A percentile compares a stretch with the other conserved stretches of the same genome.
These are phyloP conservation scores for Heliocybe sulcata DNA, from an alignment of 1,284 basidiomycete species.

Conservation along the genomic window DNA sequence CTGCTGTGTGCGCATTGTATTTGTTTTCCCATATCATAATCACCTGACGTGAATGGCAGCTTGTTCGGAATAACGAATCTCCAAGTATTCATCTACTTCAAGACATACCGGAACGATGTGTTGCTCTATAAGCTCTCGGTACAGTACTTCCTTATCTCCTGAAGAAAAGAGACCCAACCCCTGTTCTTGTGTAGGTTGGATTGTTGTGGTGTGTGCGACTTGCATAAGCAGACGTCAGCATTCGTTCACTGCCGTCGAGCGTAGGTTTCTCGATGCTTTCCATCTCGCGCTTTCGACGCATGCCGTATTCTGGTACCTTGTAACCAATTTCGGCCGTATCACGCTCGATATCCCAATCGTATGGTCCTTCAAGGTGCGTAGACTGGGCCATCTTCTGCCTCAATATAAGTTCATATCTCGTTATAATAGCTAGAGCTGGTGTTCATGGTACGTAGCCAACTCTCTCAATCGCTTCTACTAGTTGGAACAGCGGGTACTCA, in stretches of 20 bases:
- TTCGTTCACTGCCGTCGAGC: not conserved
- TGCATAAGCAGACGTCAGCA: not conserved
- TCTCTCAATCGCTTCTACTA: not conserved
- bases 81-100: conserved; percentile 32
- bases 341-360: not conserved
- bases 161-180: not conserved
- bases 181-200: not conserved
- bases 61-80: conserved; percentile 32
- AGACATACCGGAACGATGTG: conserved; percentile 28
- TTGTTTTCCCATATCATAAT: no score
- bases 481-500: not conserved
- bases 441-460: not conserved
- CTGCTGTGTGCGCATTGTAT: no score
- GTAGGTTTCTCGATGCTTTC: not conserved
- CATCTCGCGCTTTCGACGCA: not conserved
- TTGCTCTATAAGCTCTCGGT: conserved; percentile 29
- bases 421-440: no score
- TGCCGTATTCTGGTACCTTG: not conserved
- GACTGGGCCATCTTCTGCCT: no score
- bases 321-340: not conserved
- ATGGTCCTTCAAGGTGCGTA: not conserved
- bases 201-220: not conserved
- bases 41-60: conserved; percentile 13
- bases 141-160: no score
- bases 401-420: no score